Base-by-base conservation (phyloP, 179 eudicot species). In the Silene vulgaris region DNA sequence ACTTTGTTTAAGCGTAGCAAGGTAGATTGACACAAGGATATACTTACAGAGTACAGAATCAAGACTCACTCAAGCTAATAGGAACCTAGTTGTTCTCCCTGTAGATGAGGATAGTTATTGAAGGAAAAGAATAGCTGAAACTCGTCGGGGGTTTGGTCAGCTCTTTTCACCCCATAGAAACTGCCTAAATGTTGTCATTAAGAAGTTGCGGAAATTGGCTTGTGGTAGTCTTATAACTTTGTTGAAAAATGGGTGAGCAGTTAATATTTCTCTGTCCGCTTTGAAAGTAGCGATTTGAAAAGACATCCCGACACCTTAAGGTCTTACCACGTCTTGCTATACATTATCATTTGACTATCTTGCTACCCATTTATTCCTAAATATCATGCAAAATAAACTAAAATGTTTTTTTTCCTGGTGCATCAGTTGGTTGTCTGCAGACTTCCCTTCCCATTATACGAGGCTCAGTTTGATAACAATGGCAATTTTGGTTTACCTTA, bases 401-500 rank as follows among this genome's bases (percentile, higher is more conserved):
- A 0, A 7, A 40, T 0, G 48, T 0, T 45, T 45, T 45, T 11
- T 21, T 23, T 26, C 26, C 29, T 63, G 67, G 67, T 63, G 4
- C 14, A 11, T 63, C 32, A 11, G 7, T 56, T 16, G 59, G 59
- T 13, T 52, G 17, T 52, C 59, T 13, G 59, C 60, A 14, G 60
- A 56, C 20, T 56, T 56, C 5, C 8, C 60, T 56, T 56, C 19
- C 20, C 60, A n/a, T 14, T 52, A 11, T 62, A 9, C 29, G 17
- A 40, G 8, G 72, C 21, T 48, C 62, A 17, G 65, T n/a, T 30
- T 64, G 48, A 23, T 70, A 68, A 2, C 9, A 64, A 3, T 54
- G 26, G 17, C 65, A 35, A 56, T 71, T 35, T 11, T 43, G 56
- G 68, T 69, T 74, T 32, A 30, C 45, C 30, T 72, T 17, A 37